A percentile compares a stretch with the other conserved stretches of the same genome.
Conservation (phyloP, 2,329 filamentous ascomycete genomes). For the Ophiostoma ips region DNA sequence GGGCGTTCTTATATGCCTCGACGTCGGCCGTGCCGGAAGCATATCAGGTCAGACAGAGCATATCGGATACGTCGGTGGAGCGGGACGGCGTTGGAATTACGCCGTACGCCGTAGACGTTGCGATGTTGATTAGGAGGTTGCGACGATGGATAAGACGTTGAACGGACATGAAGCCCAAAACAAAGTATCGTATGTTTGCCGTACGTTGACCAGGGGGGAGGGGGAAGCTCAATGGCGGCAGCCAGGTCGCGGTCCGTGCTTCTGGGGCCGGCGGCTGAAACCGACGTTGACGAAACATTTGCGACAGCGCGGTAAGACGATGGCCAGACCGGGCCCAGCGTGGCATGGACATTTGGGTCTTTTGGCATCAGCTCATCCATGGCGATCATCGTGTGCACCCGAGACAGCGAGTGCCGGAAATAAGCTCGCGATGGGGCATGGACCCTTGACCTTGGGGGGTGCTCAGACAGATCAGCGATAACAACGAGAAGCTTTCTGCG, state of each 20-base stretch:
- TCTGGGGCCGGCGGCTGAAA: no score
- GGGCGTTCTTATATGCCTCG: no score
- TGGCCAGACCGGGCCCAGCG: background rate
- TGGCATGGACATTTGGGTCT: background rate
- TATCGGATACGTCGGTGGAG: no score
- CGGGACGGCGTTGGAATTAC: no score
- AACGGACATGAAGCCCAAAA: conserved; percentile 1
- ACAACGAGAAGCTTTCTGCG: background rate
- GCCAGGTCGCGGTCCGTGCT: no score
- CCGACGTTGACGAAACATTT: no score
- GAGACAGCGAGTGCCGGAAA: background rate
- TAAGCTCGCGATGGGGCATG: background rate
- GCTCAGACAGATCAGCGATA: background rate
- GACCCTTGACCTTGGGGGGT: no score
- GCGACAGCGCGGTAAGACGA: background rate
- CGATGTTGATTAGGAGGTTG: background rate
- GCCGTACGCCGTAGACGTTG: no score
- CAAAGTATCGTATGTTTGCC: conserved; percentile 12
- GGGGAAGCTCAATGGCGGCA: no score
- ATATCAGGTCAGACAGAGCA: no score
- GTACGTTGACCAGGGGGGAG: background rate
- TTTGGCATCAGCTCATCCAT: conserved; percentile 10
- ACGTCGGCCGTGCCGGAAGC: no score
- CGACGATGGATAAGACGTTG: no score
- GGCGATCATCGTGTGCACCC: conserved; percentile 9